Evolutionary conservation across 495 filamentous ascomycete genomes (phyloP).

Genomic region (Pseudoneurospora amorphoporcata): DNA sequence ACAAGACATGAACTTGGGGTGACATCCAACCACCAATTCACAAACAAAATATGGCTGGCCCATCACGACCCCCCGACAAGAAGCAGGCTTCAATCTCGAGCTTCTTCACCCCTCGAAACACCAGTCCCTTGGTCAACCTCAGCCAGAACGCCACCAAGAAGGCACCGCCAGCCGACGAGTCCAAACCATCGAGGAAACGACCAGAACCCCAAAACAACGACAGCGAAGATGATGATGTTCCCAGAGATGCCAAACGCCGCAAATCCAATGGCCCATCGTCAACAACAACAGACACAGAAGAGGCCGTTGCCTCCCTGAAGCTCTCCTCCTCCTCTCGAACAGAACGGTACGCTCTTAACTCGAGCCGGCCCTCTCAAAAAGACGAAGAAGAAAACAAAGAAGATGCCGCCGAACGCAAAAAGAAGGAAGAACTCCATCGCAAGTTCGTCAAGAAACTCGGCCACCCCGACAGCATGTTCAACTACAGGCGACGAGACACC

Average conservation of each 20-base stretch:
- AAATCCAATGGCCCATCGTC: conserved; percentile 3
- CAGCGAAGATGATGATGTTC: conserved; percentile 20
- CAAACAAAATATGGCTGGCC: conserved; percentile 24
- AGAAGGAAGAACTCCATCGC: conserved; percentile 64
- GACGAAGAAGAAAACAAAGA: conserved; percentile 38
- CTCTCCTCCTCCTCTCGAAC: background rate
- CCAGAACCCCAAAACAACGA: conserved; percentile 33
- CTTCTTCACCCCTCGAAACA: conserved; percentile 67
- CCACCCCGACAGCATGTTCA: conserved; percentile 65
- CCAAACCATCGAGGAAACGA: conserved; percentile 27
- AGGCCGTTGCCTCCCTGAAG: background rate
- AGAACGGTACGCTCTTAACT: conserved; percentile 10
- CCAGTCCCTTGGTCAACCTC: conserved; percentile 17
- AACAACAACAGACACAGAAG: conserved; percentile 1
- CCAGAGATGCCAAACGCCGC: conserved; percentile 11
- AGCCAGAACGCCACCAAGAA: conserved; percentile 11
- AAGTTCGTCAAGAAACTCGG: conserved; percentile 88
- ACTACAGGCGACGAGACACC: conserved; percentile 48
- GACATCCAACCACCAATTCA: conserved; percentile 11
- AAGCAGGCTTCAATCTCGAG: conserved; percentile 77
- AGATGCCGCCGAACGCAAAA: conserved; percentile 30
- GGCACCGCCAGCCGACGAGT: background rate
- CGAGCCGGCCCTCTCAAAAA: conserved; percentile 2
- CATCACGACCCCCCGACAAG: conserved; percentile 33
- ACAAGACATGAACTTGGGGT: conserved; percentile 1